Percentiles rank a stretch among this genome's conserved stretches.
These are phyloP conservation scores for Rosa hybrid DNA, from an alignment of 331 rosid genomes.

Conservation along the genomic window DNA sequence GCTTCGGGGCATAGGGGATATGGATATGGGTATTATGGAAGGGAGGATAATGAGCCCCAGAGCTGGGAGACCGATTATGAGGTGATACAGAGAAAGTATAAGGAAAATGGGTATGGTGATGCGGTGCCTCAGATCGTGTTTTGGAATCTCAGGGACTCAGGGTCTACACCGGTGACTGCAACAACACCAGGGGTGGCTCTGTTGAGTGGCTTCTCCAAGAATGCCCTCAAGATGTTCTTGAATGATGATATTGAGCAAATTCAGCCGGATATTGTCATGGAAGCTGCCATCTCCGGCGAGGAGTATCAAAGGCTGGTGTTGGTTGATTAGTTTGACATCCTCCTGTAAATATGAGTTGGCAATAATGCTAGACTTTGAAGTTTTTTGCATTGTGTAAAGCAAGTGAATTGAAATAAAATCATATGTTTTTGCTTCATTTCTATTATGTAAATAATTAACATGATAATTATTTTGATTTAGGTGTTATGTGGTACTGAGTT, in stretches of 20 bases:
- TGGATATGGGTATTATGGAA: background rate
- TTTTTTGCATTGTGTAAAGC: background rate
- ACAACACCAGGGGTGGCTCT: constrained; percentile 50
- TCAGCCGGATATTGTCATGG: constrained; percentile 42
- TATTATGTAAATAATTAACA: too few species aligned
- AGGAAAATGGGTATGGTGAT: background rate
- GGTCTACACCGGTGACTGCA: background rate
- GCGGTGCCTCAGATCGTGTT: constrained; percentile 15
- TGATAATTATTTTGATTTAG: too few species aligned
- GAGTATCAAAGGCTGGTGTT: constrained; percentile 53
- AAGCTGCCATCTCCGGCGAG: constrained; percentile 46
- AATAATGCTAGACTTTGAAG: too few species aligned
- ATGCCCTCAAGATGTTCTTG: constrained; percentile 51
- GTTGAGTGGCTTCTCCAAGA: constrained; percentile 66
- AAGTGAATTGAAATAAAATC: background rate
- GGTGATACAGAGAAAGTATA: background rate
- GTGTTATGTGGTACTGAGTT: background rate
- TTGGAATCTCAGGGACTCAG: background rate
- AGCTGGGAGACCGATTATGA: background rate
- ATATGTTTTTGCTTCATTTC: background rate
- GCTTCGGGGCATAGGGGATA: background rate
- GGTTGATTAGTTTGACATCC: constrained; percentile 32
- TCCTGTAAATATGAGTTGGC: background rate
- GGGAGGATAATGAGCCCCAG: background rate
- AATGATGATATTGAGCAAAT: constrained; percentile 32